Base-by-base conservation (phyloP, 208 protist species). In the Acanthamoeba lenticulata region DNA sequence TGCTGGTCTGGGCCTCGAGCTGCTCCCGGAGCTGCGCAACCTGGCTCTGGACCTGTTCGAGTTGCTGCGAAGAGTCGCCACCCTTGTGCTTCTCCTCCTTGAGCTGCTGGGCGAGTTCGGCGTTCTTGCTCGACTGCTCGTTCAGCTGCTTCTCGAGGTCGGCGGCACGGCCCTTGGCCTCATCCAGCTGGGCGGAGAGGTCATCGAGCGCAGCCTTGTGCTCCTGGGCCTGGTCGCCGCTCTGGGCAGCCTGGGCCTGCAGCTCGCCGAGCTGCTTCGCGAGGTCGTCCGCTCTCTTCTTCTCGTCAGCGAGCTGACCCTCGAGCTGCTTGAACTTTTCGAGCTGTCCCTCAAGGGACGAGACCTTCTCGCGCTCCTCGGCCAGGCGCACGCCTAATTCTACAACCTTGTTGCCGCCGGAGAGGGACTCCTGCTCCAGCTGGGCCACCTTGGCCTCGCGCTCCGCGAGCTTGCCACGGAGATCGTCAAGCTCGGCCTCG, bases 371-470 rank as follows among this genome's bases (percentile, higher is more conserved):
- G 3, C 74, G 38, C 74, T 85, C 74, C 42, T 85, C 74, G 1
- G 44, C 74, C n/a, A 85, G 44, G n/a, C 27, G 74, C 38, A 85
- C 29, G 45, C 74, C 45, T 17, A 85, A 24, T 36, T 85, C 74
- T n/a, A 85, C 74, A 55, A 85, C 45, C 74, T 85, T 85, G 44
- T 85, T 55, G 42, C 74, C 74, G 29, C 74, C 74, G 27, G 74
- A 85, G 4, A 85, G 74, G 38, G 74, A 85, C 74, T 85, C 74
- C 42, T 47, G 9, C 29, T 85, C 74, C n/a, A 85, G 44, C 45
- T 85, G 74, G 42, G 74, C 19, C 44, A 85, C 44, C 44, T 29
- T 29, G 13, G 74, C 74, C 1, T 85, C 44, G n/a, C 74, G 17
- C 45, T 85, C 44, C 74, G 49, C 74, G 42, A 85, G 74, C 44